Percentiles rank a stretch among this genome's conserved stretches.
phyloP scores from a whole-genome alignment of 345 rosid genomes.

The Populus pruinosa region DNA sequence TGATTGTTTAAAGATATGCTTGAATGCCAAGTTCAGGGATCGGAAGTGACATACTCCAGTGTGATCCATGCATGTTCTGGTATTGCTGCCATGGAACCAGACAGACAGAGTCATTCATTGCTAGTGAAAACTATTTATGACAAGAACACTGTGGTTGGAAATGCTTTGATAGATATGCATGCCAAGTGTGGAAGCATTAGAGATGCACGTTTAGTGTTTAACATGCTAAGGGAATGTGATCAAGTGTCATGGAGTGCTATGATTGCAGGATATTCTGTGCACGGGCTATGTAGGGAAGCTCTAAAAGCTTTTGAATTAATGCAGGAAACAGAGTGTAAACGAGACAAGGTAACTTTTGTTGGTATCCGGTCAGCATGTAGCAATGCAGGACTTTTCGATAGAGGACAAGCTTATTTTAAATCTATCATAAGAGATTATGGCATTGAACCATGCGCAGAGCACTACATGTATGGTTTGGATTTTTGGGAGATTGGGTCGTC shows the following conservation, averaged over 20 bases:
- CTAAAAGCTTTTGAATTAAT: conserved; percentile 53
- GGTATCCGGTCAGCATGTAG: conserved; percentile 82
- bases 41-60: conserved; percentile 82
- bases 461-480: conserved; percentile 86
- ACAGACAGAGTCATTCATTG: conserved; percentile 72
- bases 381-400: conserved; percentile 61
- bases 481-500: conserved; percentile 70
- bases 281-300: conserved; percentile 61
- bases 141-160: conserved; percentile 48
- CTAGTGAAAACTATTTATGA: conserved; percentile 55
- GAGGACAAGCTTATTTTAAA: conserved; percentile 62
- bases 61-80: conserved; percentile 72
- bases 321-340: conserved; percentile 52
- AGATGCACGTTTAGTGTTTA: conserved; percentile 57
- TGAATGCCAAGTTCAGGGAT: conserved; percentile 42
- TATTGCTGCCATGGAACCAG: conserved; percentile 69
- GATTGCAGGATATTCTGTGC: conserved; percentile 80
- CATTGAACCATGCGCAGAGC: conserved; percentile 72
- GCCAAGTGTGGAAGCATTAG: conserved; percentile 81
- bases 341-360: conserved; percentile 63
- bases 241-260: conserved; percentile 74
- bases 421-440: conserved; percentile 64
- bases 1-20: conserved; percentile 57
- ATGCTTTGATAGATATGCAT: conserved; percentile 89
- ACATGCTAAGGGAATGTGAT: conserved; percentile 41